Evolutionary conservation across 192 early-diverging fungal species (phyloP).

Genomic region (Backusella luteola): DNA sequence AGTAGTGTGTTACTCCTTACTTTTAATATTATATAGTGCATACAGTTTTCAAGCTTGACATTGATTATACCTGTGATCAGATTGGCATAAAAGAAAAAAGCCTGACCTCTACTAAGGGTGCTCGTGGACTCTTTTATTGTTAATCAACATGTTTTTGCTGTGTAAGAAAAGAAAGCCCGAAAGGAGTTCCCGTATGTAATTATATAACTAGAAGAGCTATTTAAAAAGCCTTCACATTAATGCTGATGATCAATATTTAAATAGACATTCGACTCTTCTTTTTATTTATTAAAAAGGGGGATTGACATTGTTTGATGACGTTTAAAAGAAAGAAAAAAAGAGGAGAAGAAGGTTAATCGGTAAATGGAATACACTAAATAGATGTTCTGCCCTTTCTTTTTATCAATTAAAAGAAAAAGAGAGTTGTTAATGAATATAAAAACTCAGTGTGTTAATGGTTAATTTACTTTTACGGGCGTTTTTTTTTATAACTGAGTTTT

Average conservation of each 20-base stretch:
- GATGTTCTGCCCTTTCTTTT: neutral
- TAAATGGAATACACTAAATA: neutral
- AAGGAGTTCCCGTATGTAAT: neutral
- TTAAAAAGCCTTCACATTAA: neutral
- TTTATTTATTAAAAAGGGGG: neutral
- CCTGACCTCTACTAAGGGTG: neutral
- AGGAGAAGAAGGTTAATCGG: neutral
- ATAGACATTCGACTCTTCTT: neutral
- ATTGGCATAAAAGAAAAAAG: neutral
- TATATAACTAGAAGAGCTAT: neutral
- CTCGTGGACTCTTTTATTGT: neutral
- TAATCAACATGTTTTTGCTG: neutral
- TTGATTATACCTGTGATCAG: neutral
- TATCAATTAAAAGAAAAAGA: neutral
- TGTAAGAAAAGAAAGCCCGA: neutral
- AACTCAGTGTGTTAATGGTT: neutral
- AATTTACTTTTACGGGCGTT: neutral
- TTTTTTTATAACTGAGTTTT: neutral
- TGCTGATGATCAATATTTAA: neutral
- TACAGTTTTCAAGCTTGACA: neutral
- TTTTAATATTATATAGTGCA: neutral
- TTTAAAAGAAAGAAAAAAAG: neutral
- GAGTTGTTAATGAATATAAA: neutral
- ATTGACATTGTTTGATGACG: neutral
- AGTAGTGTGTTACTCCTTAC: neutral